These are phyloP conservation scores for Rhodotorula sp. DNA, from an alignment of 1,284 basidiomycete genomes.

Conservation along the genomic window DNA sequence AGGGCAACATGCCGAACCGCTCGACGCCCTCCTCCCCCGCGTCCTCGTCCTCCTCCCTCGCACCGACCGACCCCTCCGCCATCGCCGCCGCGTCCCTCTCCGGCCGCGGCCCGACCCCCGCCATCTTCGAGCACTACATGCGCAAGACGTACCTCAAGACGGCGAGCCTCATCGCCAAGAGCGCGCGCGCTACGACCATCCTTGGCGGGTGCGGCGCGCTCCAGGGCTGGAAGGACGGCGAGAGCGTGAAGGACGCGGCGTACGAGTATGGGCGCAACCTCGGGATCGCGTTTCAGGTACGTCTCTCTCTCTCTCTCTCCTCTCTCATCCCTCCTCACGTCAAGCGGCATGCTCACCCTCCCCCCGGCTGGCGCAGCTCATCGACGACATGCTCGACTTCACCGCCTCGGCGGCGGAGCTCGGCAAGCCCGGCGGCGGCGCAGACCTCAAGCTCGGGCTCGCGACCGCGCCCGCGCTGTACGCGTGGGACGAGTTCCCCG, in stretches of 20 bases:
- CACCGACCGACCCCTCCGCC: background rate
- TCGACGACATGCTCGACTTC: conserved; percentile 90
- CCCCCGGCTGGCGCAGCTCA: conserved; percentile 61
- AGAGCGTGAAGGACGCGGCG: conserved; percentile 87
- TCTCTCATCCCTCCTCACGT: background rate
- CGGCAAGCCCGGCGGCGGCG: conserved; percentile 78
- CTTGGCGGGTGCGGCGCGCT: conserved; percentile 71
- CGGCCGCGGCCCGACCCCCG: conserved; percentile 46
- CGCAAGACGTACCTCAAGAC: conserved; percentile 96
- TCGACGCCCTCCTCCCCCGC: conserved; percentile 1
- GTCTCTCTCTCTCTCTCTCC: conserved; percentile 44
- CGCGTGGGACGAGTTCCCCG: conserved; percentile 86
- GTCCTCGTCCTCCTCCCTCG: background rate
- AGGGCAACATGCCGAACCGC: conserved; percentile 45
- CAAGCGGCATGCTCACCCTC: background rate
- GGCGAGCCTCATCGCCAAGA: conserved; percentile 93
- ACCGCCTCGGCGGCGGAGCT: conserved; percentile 65
- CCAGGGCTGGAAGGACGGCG: conserved; percentile 61
- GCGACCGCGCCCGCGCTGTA: conserved; percentile 93
- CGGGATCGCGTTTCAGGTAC: conserved; percentile 91
- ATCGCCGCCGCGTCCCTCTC: background rate
- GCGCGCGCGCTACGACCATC: conserved; percentile 81
- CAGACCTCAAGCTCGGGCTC: conserved; percentile 81
- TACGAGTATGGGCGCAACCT: conserved; percentile 88
- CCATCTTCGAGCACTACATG: conserved; percentile 83